Evolutionary conservation across 1,284 basidiomycete species (phyloP).

Genomic region (Ceratobasidium sp.): DNA sequence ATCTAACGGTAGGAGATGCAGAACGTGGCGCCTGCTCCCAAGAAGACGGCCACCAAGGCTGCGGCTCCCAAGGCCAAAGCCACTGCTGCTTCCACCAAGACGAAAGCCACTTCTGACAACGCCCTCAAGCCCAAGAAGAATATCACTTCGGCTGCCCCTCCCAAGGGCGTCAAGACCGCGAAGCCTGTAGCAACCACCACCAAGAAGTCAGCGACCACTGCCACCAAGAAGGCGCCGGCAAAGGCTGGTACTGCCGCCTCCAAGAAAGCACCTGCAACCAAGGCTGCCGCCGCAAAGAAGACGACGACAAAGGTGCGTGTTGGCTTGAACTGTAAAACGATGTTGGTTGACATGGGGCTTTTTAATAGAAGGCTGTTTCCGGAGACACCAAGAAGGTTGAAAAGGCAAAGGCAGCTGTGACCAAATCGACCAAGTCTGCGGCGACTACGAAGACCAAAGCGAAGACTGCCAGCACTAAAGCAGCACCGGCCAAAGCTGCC

Average conservation of each 20-base stretch:
- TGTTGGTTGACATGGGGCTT: neutral
- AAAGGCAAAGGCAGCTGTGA: conserved; percentile 51
- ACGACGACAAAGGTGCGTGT: conserved; percentile 17
- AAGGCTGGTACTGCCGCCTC: conserved; percentile 44
- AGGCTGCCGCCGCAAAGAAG: conserved; percentile 20
- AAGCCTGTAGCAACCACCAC: conserved; percentile 54
- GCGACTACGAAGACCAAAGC: conserved; percentile 49
- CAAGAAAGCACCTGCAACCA: conserved; percentile 46
- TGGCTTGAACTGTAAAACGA: neutral
- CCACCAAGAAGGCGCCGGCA: conserved; percentile 31
- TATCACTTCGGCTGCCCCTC: conserved; percentile 49
- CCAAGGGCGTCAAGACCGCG: conserved; percentile 54
- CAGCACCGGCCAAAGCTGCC: conserved; percentile 48
- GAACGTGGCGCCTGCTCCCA: conserved; percentile 39
- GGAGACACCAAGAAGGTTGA: conserved; percentile 40
- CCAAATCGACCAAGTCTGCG: conserved; percentile 52
- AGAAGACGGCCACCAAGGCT: conserved; percentile 24
- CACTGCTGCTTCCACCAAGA: conserved; percentile 51
- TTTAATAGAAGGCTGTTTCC: conserved; percentile 12
- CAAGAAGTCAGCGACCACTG: conserved; percentile 38
- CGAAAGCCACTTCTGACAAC: conserved; percentile 33
- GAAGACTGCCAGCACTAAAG: conserved; percentile 53
- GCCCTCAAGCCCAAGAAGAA: conserved; percentile 43
- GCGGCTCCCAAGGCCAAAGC: conserved; percentile 45
- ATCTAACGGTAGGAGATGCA: neutral